These are phyloP conservation scores for Albugo candida DNA, from an alignment of 352 stramenopile species.

Conservation along the genomic window DNA sequence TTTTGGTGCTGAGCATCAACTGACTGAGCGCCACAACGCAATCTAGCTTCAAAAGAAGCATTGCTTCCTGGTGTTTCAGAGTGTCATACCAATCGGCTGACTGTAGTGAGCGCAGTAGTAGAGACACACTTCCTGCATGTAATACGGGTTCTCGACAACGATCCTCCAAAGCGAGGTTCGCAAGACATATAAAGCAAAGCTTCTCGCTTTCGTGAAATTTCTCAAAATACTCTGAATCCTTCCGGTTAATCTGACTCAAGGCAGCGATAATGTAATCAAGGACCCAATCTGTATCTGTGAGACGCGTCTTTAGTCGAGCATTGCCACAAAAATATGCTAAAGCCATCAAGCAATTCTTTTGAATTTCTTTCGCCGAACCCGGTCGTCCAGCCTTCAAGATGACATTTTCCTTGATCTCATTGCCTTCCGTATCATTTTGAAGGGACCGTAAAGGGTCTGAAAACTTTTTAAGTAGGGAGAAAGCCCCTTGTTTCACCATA, in stretches of 20 bases:
- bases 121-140: slow-evolving; percentile 29
- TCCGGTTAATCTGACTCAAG: slow-evolving; percentile 7
- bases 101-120: slow-evolving; percentile 29
- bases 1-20: slow-evolving; percentile 60
- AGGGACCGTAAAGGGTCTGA: slow-evolving; percentile 10
- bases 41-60: slow-evolving; percentile 48
- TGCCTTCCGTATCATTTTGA: not conserved
- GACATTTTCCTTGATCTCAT: not conserved
- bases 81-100: not conserved
- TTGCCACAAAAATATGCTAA: slow-evolving; percentile 63
- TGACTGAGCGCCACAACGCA: slow-evolving; percentile 67
- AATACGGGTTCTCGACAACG: slow-evolving; percentile 37
- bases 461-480: slow-evolving; percentile 27
- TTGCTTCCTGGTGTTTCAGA: slow-evolving; percentile 4
- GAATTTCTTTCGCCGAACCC: not conserved
- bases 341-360: slow-evolving; percentile 39
- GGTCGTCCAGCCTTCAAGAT: slow-evolving; percentile 9
- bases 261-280: slow-evolving; percentile 15
- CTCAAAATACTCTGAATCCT: slow-evolving; percentile 8
- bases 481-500: slow-evolving; percentile 32
- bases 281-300: too few relatives aligned
- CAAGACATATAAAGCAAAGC: slow-evolving; percentile 34
- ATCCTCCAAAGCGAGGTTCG: slow-evolving; percentile 58
- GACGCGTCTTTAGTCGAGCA: slow-evolving; percentile 29
- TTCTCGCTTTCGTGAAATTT: slow-evolving; percentile 44